phyloP scores from a whole-genome alignment of 805 yeast species.

The Yamadazyma tumulicola region DNA sequence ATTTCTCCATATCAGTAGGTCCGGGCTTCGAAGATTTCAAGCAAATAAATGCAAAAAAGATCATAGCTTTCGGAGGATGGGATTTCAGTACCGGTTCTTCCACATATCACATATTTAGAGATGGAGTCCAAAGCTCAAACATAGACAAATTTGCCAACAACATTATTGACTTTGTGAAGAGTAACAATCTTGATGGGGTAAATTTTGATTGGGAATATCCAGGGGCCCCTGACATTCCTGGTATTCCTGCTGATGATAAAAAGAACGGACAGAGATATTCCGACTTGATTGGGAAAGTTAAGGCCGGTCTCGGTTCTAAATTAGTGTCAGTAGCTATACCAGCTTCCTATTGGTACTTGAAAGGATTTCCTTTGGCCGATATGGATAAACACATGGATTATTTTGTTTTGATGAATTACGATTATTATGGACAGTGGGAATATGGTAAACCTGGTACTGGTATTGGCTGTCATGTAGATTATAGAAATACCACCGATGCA shows the following conservation, averaged over 20 bases:
- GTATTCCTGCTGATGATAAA: no score
- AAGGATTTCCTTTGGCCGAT: constrained; percentile 15
- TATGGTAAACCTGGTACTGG: constrained; percentile 2
- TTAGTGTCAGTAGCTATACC: constrained; percentile 18
- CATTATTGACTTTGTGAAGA: constrained; percentile 11
- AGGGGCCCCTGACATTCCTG: constrained; percentile 1
- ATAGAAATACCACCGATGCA: constrained; percentile 7
- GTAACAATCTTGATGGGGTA: constrained; percentile 16
- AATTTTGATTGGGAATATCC: constrained; percentile 23
- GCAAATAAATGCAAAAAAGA: constrained; percentile 12
- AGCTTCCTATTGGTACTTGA: constrained; percentile 15
- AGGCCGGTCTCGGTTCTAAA: constrained; percentile 10
- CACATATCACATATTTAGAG: constrained; percentile 13
- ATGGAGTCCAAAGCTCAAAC: constrained; percentile 8
- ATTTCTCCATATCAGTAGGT: constrained; percentile 9
- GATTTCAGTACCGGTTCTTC: constrained; percentile 14
- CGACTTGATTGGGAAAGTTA: constrained; percentile 12
- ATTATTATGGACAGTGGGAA: constrained; percentile 15
- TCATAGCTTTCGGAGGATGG: constrained; percentile 17
- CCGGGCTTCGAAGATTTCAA: constrained; percentile 10
- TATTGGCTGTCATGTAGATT: constrained; percentile 16
- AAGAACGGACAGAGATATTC: constrained; percentile 13
- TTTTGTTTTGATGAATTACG: constrained; percentile 17
- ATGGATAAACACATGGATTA: constrained; percentile 16
- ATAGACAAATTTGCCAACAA: constrained; percentile 15